These are phyloP conservation scores for Penicillium canariense DNA, from an alignment of 495 filamentous ascomycete genomes.

Conservation along the genomic window DNA sequence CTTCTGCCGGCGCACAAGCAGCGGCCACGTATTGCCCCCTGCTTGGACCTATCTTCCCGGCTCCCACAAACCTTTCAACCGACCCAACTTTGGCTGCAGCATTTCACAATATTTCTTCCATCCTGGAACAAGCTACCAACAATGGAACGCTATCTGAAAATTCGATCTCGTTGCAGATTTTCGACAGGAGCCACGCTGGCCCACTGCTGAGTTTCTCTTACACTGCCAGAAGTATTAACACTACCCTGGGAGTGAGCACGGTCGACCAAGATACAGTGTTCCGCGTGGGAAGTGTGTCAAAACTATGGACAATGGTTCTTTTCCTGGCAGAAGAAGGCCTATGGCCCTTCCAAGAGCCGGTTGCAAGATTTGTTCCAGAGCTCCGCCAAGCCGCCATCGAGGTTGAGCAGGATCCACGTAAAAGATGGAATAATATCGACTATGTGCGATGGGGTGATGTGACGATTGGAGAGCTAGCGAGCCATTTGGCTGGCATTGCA, in stretches of 20 bases:
- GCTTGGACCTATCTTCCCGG: slow-evolving; percentile 9
- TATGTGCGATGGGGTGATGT: slow-evolving; percentile 52
- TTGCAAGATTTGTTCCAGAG: slow-evolving; percentile 53
- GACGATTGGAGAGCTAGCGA: slow-evolving; percentile 52
- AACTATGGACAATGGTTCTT: slow-evolving; percentile 47
- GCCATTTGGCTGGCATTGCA: slow-evolving; percentile 50
- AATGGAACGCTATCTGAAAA: slow-evolving; percentile 2
- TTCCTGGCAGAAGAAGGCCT: slow-evolving; percentile 46
- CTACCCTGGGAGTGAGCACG: slow-evolving; percentile 14
- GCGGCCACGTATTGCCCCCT: slow-evolving; percentile 5
- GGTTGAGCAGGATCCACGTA: slow-evolving; percentile 3
- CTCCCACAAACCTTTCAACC: neutral
- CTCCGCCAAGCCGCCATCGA: slow-evolving; percentile 25
- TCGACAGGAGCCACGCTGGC: neutral
- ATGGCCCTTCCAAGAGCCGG: slow-evolving; percentile 43
- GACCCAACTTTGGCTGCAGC: slow-evolving; percentile 1
- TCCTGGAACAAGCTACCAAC: slow-evolving; percentile 1
- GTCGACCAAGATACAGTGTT: slow-evolving; percentile 49
- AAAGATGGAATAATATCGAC: slow-evolving; percentile 30
- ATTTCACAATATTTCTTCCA: neutral
- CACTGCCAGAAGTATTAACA: slow-evolving; percentile 6
- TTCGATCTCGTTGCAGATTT: slow-evolving; percentile 13
- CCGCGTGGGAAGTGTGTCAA: slow-evolving; percentile 49
- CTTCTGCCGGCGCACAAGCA: neutral
- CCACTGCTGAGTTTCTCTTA: slow-evolving; percentile 4